Base-by-base conservation (phyloP, 2,329 filamentous ascomycete species). In the Ascochyta viciae-villosae region DNA sequence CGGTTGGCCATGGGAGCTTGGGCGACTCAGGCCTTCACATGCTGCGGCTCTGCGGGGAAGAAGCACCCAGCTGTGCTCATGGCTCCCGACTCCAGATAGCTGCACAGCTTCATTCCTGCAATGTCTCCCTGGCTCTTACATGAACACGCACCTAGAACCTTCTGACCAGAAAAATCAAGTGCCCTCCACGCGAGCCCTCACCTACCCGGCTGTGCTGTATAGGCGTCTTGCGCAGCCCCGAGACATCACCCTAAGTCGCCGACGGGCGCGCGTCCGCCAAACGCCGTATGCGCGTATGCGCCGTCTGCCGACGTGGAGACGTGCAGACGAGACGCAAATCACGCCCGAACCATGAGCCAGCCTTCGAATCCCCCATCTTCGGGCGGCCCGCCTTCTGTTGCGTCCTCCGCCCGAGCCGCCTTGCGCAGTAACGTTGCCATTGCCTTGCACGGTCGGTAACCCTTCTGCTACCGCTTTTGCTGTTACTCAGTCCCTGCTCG, bases 391-490 rank as follows among this genome's bases (percentile, higher is more conserved):
- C 65, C 66, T 37, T 67, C 71, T 66, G 63, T 65, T 49, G 62
- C 67, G 42, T 62, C 62, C 49, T 67, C 65, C 66, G 65, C 65
- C 58, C 65, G 65, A 62, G 61, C 66, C 62, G 64, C 67, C 40
- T 57, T 75, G 49, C 76, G 74, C 60, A 68, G 69, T 57, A 76
- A 70, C 58, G 70, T 74, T 35, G 74, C 74, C 63, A 70, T 74
- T 48, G 74, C 76, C 60, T 77, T 78, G 62, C 76, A 79, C 63
- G 73, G 74, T 73, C 58, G 57, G 73, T 72, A 46, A 55, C 53
- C 52, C 43, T 53, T 50, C 48, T 55, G 49, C 57, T 50, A 45
- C 38, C 22, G 23, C 53, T 15, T 56, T 50, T 50, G 42, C 39
- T 57, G 38, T 57, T 35, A 38, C 54, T 40, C 29, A 34, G 48